Evolutionary conservation across 352 stramenopile species (phyloP).

Genomic region (Globisporangium cederbergense): DNA sequence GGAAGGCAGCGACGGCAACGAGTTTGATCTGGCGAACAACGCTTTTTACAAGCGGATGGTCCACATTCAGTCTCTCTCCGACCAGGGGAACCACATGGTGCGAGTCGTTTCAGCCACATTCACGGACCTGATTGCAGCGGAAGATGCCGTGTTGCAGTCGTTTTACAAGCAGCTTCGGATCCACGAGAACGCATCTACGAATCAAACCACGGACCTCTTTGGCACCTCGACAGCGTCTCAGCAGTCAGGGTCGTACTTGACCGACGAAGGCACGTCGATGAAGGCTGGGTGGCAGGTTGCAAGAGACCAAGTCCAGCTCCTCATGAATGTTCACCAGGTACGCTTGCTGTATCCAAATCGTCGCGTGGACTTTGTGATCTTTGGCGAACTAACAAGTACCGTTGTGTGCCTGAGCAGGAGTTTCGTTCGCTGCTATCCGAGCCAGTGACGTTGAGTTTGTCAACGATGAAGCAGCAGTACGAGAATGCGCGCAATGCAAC

Average conservation of each 20-base stretch:
- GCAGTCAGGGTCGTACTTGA: constrained; percentile 16
- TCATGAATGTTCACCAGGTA: constrained; percentile 63
- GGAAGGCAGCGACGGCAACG: constrained; percentile 38
- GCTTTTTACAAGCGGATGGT: constrained; percentile 63
- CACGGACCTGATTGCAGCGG: constrained; percentile 51
- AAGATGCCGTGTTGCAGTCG: constrained; percentile 49
- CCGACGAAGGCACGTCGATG: constrained; percentile 55
- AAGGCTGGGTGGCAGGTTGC: constrained; percentile 48
- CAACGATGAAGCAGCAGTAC: constrained; percentile 81
- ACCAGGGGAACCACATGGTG: constrained; percentile 61
- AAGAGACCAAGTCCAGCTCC: constrained; percentile 57
- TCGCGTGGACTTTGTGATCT: not conserved
- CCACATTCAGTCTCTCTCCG: constrained; percentile 65
- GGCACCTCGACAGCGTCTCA: constrained; percentile 23
- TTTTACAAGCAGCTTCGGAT: constrained; percentile 54
- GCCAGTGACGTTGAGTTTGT: constrained; percentile 63
- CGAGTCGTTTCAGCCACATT: constrained; percentile 46
- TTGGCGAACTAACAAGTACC: not conserved
- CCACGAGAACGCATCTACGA: constrained; percentile 34
- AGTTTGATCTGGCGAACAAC: constrained; percentile 51
- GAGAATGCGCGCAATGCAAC: constrained; percentile 47
- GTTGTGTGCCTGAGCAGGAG: constrained; percentile 32
- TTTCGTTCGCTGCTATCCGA: constrained; percentile 74
- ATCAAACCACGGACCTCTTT: constrained; percentile 36
- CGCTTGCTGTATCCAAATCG: not conserved